These are phyloP conservation scores for Candida tropicalis DNA, from an alignment of 1,139 yeast species.

Conservation along the genomic window DNA sequence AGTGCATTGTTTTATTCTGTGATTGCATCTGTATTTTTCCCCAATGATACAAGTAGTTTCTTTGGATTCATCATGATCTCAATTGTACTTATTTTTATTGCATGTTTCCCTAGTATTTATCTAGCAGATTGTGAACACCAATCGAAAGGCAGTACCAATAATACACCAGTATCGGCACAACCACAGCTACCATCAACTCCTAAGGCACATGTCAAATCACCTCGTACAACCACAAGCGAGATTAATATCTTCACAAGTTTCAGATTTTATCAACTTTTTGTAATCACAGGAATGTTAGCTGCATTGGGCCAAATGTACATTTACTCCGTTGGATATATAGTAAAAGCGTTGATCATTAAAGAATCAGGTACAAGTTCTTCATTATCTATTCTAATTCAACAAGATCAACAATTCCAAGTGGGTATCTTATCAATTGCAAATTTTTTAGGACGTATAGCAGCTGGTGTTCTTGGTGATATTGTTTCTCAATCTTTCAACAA, in stretches of 20 bases:
- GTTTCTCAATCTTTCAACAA: constrained; percentile 43
- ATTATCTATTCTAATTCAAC: constrained; percentile 38
- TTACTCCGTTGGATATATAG: constrained; percentile 63
- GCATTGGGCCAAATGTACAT: constrained; percentile 66
- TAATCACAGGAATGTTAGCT: constrained; percentile 52
- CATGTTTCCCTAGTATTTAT: constrained; percentile 53
- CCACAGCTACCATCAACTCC: background rate
- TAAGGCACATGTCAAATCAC: background rate
- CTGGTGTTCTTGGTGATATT: constrained; percentile 57
- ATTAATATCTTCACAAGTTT: constrained; percentile 27
- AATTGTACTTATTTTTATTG: constrained; percentile 35
- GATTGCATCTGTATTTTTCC: constrained; percentile 48
- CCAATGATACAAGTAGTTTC: constrained; percentile 54
- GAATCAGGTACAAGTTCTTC: background rate
- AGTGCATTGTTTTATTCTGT: constrained; percentile 61
- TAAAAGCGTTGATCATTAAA: constrained; percentile 48
- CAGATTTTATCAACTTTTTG: constrained; percentile 53
- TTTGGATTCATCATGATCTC: constrained; percentile 50
- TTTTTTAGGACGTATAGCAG: constrained; percentile 52
- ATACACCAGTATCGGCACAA: background rate
- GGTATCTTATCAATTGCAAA: constrained; percentile 57
- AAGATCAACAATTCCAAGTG: constrained; percentile 59
- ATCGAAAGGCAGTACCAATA: constrained; percentile 14
- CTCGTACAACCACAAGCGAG: background rate
- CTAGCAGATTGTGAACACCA: constrained; percentile 43